phyloP scores from a whole-genome alignment of 106 monocot genomes.

The Agapanthus africanus region DNA sequence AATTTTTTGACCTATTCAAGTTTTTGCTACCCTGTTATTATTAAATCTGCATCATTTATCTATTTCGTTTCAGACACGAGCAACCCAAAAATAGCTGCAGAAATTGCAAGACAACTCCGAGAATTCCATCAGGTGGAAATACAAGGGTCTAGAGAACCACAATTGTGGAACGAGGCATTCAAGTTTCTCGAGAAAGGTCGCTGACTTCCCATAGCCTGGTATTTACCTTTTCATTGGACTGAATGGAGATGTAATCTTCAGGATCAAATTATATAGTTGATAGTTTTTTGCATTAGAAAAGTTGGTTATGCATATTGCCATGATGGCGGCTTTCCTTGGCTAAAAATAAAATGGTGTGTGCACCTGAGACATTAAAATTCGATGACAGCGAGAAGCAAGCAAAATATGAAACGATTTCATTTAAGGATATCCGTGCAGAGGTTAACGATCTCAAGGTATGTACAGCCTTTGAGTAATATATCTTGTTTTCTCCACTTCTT shows the following conservation, averaged over 20 bases:
- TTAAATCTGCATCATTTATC: neutral
- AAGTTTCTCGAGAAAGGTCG: slow-evolving; percentile 73
- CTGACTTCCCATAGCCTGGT: neutral
- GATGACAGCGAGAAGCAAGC: slow-evolving; percentile 53
- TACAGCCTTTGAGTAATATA: slow-evolving; percentile 4
- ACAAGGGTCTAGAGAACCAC: slow-evolving; percentile 72
- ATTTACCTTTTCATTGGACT: neutral
- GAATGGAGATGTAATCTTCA: neutral
- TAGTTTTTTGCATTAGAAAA: too few relatives aligned
- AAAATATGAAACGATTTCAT: slow-evolving; percentile 61
- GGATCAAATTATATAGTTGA: neutral
- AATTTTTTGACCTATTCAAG: too few relatives aligned
- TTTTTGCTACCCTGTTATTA: too few relatives aligned
- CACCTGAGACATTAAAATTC: slow-evolving; percentile 60
- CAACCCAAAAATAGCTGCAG: slow-evolving; percentile 51
- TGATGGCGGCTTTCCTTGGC: too few relatives aligned
- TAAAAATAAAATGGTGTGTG: slow-evolving; percentile 18
- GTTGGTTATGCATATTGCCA: too few relatives aligned
- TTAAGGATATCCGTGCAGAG: slow-evolving; percentile 59
- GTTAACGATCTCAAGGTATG: slow-evolving; percentile 75
- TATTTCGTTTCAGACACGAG: slow-evolving; percentile 49
- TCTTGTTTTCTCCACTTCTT: neutral
- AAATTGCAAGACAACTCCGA: slow-evolving; percentile 63
- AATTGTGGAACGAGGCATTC: slow-evolving; percentile 70
- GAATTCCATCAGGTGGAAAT: slow-evolving; percentile 78